Conservation (phyloP, 768 basidiomycete species). For the Cubamyces sp. region DNA sequence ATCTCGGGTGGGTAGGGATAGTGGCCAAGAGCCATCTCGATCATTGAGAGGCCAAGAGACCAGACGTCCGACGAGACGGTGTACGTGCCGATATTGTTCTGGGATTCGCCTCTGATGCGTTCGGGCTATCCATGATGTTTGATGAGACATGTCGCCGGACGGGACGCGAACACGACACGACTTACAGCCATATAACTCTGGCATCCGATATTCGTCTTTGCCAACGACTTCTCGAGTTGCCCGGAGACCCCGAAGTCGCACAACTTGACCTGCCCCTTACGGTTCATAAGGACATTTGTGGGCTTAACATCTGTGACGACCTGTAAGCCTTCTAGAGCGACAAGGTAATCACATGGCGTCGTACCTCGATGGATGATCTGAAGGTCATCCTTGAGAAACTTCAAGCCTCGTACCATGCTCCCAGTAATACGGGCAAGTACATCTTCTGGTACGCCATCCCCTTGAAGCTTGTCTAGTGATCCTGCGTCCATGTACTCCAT, state of each 20-base stretch:
- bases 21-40: constrained; percentile 86
- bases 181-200: constrained; percentile 98
- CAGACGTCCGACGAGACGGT: constrained; percentile 97
- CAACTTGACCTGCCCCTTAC: constrained; percentile 87
- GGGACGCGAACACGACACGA: constrained; percentile 19
- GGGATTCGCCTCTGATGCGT: constrained; percentile 93
- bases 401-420: constrained; percentile 85
- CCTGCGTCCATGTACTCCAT: constrained; percentile 99
- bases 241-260: constrained; percentile 99
- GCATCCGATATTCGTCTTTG: constrained; percentile 98
- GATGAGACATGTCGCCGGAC: neutral
- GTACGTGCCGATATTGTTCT: constrained; percentile 84
- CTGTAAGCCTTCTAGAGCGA: too few relatives aligned
- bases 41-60: constrained; percentile 93
- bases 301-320: constrained; percentile 78
- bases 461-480: constrained; percentile 82
- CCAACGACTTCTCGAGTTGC: constrained; percentile 93
- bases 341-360: constrained; percentile 8
- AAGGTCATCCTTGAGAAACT: constrained; percentile 93
- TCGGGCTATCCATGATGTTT: constrained; percentile 67
- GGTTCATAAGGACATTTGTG: constrained; percentile 90
- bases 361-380: constrained; percentile 80
- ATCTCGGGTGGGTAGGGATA: constrained; percentile 99
- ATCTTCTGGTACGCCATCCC: constrained; percentile 61
- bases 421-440: constrained; percentile 83